Evolutionary conservation across 805 yeast species (phyloP), one percentile per base, ranked within the genome.

Genomic region (Ogataea methylovora): DNA sequence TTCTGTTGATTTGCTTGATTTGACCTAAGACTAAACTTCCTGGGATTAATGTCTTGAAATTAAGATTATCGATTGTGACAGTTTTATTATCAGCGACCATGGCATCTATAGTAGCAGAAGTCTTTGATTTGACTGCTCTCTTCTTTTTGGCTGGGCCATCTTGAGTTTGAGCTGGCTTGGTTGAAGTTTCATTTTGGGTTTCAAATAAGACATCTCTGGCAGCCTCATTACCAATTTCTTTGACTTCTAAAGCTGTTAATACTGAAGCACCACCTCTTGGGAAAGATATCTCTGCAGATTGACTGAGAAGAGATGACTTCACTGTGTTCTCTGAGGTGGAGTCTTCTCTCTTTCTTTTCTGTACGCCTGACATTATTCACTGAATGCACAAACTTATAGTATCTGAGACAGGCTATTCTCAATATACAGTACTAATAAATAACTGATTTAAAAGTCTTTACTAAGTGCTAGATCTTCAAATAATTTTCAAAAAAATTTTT

Each of bases 181-280:
- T 20, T 17, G n/a, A 15, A 14, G 26, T 27, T 20, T 19, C 24
- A 13, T 20, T 34, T 29, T 43, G 36, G 30, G 52, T 19, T 40
- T 62, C 90, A 42, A 84, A 84, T 32, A 88, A 63, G 27, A 84
- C 92, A 61, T 92, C 98, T 42, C 73, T 75, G 16, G 88, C 79
- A 32, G 90, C 99, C 58, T 90, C 94, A 54, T 86, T 87, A 27
- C 95, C 80, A 33, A 90, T 90, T 53, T 86, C 92, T 56, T 86
- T 87, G 45, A 86, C 77, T 60, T 92, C 99, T 44, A 92, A 63
- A 6, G 97, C 87, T 4, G 95, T 75, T 51, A 92, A 70, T 18
- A 77, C 84, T 19, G 90, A 73, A 10, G 81, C 76, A 33, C 98
- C 98, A 48, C 98, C 98, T 76, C 99, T 83, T 33, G 98, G 98